Evolutionary conservation across 257 asterid genomes (phyloP).

Genomic region (Solanum arcanum): DNA sequence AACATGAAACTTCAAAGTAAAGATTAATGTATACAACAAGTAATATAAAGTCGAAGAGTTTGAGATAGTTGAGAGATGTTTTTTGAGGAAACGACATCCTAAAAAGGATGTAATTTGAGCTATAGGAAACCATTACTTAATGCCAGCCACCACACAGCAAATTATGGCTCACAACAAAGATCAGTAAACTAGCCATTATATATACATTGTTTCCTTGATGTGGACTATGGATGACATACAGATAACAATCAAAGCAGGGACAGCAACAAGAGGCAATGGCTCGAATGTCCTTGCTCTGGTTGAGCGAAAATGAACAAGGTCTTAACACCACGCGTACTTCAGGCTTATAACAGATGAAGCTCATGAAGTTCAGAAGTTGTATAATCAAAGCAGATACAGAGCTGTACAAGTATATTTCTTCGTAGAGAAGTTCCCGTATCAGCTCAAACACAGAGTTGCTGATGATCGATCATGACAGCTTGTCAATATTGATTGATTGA

Average conservation of each 20-base stretch:
- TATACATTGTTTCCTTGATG: background rate
- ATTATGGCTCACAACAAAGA: background rate
- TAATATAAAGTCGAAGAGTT: background rate
- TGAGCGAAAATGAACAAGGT: background rate
- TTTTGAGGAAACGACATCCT: background rate
- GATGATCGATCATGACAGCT: background rate
- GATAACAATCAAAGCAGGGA: background rate
- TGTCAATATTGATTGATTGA: background rate
- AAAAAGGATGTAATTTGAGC: background rate
- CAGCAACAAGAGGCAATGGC: background rate
- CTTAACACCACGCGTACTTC: background rate
- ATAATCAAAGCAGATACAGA: background rate
- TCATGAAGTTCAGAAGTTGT: background rate
- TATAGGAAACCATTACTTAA: background rate
- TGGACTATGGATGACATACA: background rate
- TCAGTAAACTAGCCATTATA: background rate
- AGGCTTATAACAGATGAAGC: background rate
- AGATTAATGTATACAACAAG: background rate
- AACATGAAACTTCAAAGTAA: background rate
- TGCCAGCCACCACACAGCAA: background rate
- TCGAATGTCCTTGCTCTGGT: background rate
- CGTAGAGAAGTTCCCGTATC: background rate
- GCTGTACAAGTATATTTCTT: background rate
- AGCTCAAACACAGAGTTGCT: background rate
- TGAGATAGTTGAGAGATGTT: background rate